Percentiles rank a stretch among this genome's conserved stretches.
These are phyloP conservation scores for Aspergillus uvarum DNA, from an alignment of 2,329 filamentous ascomycete genomes.

Conservation along the genomic window DNA sequence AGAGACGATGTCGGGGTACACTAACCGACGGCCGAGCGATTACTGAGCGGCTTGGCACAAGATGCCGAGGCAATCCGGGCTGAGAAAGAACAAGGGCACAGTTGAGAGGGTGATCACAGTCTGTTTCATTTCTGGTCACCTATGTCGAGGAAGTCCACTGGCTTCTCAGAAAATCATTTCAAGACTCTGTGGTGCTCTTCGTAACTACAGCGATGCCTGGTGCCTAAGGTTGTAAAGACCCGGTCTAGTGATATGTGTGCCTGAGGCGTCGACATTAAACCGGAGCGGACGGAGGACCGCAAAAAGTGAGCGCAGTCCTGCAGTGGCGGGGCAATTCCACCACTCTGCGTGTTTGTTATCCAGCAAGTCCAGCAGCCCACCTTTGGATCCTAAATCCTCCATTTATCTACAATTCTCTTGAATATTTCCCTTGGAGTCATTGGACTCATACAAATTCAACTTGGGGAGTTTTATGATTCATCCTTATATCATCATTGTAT, in stretches of 20 bases:
- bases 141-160: too few relatives aligned
- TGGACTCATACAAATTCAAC: not conserved
- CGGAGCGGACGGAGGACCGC: not conserved
- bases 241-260: not conserved
- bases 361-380: not conserved
- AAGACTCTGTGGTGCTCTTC: too few relatives aligned
- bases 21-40: not conserved
- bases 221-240: not conserved
- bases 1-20: not conserved
- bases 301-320: not conserved
- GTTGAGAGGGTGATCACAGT: not conserved
- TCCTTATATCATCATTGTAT: not conserved
- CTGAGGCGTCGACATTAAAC: not conserved
- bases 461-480: not conserved
- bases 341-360: not conserved
- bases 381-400: not conserved
- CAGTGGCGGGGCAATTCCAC: not conserved
- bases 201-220: not conserved
- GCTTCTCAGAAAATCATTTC: not conserved
- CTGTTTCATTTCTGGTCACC: too few relatives aligned
- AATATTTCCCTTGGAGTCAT: not conserved
- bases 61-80: conserved; percentile 28
- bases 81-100: conserved; percentile 1
- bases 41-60: conserved; percentile 7
- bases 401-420: not conserved